These are phyloP conservation scores for Helotiales sp. DNA, from an alignment of 2,329 filamentous ascomycete genomes.

Conservation along the genomic window DNA sequence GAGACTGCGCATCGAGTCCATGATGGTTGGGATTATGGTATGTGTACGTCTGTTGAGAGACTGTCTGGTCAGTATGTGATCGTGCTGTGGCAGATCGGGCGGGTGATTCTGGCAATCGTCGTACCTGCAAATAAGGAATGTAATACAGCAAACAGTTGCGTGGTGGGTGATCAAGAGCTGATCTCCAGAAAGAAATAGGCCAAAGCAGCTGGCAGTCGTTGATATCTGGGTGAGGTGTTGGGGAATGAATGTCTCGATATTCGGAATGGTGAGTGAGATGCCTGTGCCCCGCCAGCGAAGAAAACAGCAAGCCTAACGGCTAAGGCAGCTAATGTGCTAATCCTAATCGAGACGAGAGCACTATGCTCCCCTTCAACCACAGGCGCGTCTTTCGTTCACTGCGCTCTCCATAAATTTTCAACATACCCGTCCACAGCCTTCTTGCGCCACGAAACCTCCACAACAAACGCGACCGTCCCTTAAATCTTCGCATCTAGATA, in stretches of 20 bases:
- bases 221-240: not conserved
- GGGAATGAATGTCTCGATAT: too few relatives aligned
- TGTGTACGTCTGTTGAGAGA: not conserved
- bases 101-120: not conserved
- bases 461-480: not conserved
- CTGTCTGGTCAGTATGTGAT: not conserved
- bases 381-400: not conserved
- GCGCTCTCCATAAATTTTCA: not conserved
- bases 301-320: too few relatives aligned
- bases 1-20: constrained; percentile 65
- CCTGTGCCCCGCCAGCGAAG: too few relatives aligned
- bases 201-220: not conserved
- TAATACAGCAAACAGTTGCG: not conserved
- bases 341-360: not conserved
- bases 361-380: not conserved
- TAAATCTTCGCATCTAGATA: not conserved
- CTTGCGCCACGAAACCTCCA: not conserved
- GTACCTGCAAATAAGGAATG: not conserved
- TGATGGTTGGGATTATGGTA: constrained; percentile 32
- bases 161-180: not conserved
- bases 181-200: not conserved
- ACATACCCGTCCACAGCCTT: not conserved
- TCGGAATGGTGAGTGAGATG: too few relatives aligned
- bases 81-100: not conserved
- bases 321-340: too few relatives aligned